Evolutionary conservation across 1,284 basidiomycete species (phyloP).

Genomic region (Coniophora puteana): DNA sequence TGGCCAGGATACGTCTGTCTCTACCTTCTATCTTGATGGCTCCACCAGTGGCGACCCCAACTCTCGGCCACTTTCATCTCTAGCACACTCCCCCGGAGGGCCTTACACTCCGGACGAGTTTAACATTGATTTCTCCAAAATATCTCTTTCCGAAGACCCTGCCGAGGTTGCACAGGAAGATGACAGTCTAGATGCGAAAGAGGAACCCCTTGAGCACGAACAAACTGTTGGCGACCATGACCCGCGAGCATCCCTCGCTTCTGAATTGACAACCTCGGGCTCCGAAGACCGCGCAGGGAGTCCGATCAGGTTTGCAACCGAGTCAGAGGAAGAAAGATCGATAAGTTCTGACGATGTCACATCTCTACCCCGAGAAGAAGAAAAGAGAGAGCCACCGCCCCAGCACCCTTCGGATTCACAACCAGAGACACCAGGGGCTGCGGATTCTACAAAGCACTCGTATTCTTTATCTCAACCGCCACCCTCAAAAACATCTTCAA

Average conservation of each 20-base stretch:
- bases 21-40: slow-evolving; percentile 50
- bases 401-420: background rate
- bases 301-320: too few species aligned
- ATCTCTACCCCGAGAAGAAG: too few species aligned
- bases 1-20: slow-evolving; percentile 49
- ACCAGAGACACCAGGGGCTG: too few species aligned
- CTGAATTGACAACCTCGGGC: too few species aligned
- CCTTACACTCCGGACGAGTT: too few species aligned
- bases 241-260: too few species aligned
- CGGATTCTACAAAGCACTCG: too few species aligned
- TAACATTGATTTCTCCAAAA: slow-evolving; percentile 41
- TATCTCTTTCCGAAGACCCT: slow-evolving; percentile 34
- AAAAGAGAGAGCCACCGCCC: too few species aligned
- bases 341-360: too few species aligned
- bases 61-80: slow-evolving; percentile 19
- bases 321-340: too few species aligned
- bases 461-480: slow-evolving; percentile 14
- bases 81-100: slow-evolving; percentile 20
- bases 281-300: too few species aligned
- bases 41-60: slow-evolving; percentile 20
- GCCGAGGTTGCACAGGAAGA: slow-evolving; percentile 2
- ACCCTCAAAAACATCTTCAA: background rate
- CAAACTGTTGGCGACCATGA: slow-evolving; percentile 1
- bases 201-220: slow-evolving; percentile 10
- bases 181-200: slow-evolving; percentile 4